These are phyloP conservation scores for Helotiales sp. DNA, from an alignment of 2,329 filamentous ascomycete genomes.

Conservation along the genomic window DNA sequence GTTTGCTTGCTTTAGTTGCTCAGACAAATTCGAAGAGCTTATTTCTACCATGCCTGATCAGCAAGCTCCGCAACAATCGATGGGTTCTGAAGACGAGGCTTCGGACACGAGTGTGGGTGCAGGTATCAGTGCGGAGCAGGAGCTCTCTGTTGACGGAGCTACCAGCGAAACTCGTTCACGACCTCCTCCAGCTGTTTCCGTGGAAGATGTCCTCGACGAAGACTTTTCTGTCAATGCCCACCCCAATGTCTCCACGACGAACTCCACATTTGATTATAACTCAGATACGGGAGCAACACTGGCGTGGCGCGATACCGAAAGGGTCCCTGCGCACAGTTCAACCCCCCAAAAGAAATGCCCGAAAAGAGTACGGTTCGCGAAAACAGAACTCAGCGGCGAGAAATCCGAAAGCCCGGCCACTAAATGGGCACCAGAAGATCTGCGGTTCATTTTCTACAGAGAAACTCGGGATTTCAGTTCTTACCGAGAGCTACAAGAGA, in stretches of 20 bases:
- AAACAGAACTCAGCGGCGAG: background rate
- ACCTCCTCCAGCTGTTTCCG: background rate
- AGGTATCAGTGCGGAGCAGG: background rate
- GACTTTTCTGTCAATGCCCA: conserved; percentile 10
- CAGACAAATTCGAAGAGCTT: background rate
- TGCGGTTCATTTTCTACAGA: conserved; percentile 14
- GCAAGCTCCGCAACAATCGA: background rate
- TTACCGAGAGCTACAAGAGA: conserved; percentile 15
- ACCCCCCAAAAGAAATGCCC: background rate
- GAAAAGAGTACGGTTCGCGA: background rate
- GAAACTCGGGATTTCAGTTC: conserved; percentile 12
- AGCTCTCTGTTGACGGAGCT: background rate
- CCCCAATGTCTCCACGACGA: conserved; percentile 5
- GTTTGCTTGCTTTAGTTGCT: background rate
- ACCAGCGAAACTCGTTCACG: background rate
- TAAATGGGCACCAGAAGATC: conserved; percentile 7
- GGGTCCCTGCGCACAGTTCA: background rate
- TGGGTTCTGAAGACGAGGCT: no score
- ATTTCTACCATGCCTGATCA: background rate
- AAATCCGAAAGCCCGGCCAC: background rate
- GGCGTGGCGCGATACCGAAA: background rate
- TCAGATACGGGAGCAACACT: background rate
- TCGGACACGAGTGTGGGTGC: background rate
- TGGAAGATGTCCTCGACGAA: conserved; percentile 15
- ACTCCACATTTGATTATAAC: background rate